Conservation (phyloP, 176 grass and related monocot genomes). For the Cenchrus purpureus region DNA sequence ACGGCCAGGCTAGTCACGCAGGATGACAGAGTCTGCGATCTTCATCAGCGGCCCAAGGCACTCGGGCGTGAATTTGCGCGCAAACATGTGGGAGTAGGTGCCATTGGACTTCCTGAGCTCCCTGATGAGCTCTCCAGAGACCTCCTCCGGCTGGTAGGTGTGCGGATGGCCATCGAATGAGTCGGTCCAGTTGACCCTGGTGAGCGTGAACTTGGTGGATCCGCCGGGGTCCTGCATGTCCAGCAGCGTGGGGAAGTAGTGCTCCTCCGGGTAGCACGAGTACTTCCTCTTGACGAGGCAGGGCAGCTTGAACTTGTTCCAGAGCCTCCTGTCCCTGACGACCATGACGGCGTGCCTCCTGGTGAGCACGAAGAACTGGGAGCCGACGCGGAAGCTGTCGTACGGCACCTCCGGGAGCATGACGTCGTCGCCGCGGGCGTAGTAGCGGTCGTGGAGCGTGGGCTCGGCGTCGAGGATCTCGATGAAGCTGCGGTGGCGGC, state of each 20-base stretch:
- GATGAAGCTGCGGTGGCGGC: constrained; percentile 81
- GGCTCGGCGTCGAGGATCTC: constrained; percentile 83
- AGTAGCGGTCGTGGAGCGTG: constrained; percentile 70
- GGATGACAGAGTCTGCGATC: constrained; percentile 73
- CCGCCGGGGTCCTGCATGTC: constrained; percentile 88
- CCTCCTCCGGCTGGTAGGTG: constrained; percentile 74
- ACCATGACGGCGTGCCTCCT: constrained; percentile 74
- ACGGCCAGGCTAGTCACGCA: constrained; percentile 59
- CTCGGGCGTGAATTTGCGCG: constrained; percentile 69
- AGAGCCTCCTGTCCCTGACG: constrained; percentile 80
- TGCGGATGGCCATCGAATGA: constrained; percentile 70
- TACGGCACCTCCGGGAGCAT: constrained; percentile 93
- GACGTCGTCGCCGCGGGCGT: constrained; percentile 71
- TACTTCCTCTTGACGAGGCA: constrained; percentile 60
- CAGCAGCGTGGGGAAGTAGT: constrained; percentile 95
- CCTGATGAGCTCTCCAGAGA: constrained; percentile 63
- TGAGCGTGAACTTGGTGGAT: constrained; percentile 80
- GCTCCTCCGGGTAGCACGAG: constrained; percentile 96
- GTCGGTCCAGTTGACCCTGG: constrained; percentile 90
- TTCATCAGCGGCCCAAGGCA: constrained; percentile 69
- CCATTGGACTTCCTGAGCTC: constrained; percentile 85
- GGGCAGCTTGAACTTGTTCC: constrained; percentile 93
- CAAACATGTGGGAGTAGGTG: constrained; percentile 78
- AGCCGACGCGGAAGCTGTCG: constrained; percentile 80
- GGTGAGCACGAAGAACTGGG: constrained; percentile 90